phyloP scores from a whole-genome alignment of 768 basidiomycete species.

The Rhizopogon rudus region DNA sequence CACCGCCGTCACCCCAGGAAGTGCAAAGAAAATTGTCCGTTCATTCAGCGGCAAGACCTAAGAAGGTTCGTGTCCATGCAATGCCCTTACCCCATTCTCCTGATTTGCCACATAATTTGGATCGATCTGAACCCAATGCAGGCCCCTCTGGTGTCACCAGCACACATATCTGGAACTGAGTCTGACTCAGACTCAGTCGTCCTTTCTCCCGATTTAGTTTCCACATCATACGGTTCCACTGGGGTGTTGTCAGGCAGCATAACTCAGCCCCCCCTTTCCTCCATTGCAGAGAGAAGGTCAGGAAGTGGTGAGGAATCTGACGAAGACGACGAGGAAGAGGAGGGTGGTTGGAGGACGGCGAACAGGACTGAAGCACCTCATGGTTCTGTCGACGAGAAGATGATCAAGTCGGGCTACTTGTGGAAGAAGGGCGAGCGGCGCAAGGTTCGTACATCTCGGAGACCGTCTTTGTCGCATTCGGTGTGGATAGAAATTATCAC shows the following conservation, averaged over 20 bases:
- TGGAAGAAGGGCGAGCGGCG: constrained; percentile 97
- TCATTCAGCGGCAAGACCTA: constrained; percentile 53
- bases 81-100: background rate
- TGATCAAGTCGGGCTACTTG: constrained; percentile 89
- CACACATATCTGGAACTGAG: constrained; percentile 65
- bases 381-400: constrained; percentile 57
- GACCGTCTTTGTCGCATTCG: constrained; percentile 3
- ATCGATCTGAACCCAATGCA: constrained; percentile 14
- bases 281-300: constrained; percentile 71
- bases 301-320: constrained; percentile 77
- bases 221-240: constrained; percentile 31
- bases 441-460: constrained; percentile 57
- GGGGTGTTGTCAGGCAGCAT: constrained; percentile 26
- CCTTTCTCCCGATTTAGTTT: constrained; percentile 47
- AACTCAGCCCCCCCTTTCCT: constrained; percentile 54
- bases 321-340: constrained; percentile 66
- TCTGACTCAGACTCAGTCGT: constrained; percentile 81
- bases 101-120: constrained; percentile 5
- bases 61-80: constrained; percentile 33
- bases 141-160: constrained; percentile 26
- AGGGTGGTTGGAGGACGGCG: constrained; percentile 59
- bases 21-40: constrained; percentile 82
- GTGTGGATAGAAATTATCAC: constrained; percentile 7
- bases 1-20: constrained; percentile 83
- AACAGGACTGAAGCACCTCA: constrained; percentile 38